Base-by-base conservation (phyloP, 179 eudicot genomes). In the Spergularia azorica region DNA sequence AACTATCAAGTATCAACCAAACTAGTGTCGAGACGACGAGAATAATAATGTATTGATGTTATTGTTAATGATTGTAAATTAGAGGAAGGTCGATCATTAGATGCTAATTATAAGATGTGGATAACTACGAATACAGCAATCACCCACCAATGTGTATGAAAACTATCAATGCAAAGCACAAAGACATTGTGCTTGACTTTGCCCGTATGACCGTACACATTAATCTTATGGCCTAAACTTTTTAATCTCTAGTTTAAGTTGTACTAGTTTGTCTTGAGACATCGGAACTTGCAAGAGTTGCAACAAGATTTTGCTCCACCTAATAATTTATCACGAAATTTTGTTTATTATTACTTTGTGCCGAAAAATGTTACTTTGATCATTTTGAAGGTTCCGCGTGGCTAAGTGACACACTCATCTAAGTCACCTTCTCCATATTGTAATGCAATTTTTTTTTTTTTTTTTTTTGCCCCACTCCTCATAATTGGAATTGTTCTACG, bases 271-370 rank as follows among this genome's bases (percentile, higher is more conserved):
- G 56, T 65, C 56, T 55, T 54, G 55, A 51, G 16, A 26, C 15
- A 16, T 77, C 52, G 76, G 76, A 71, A 62, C 76, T 70, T 71
- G 71, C n/a, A n/a, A n/a, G n/a, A n/a, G n/a, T n/a, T n/a, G n/a
- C 14, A 69, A 63, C 48, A 43, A 43, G 32, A 43, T 3, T 7
- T 43, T 43, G 48, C 48, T 43, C 48, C 48, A 43, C 48, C 1
- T 43, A 43, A 4, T 43, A 43, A 43, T 43, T 43, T 26, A 43
- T 43, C 48, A 43, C 48, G 6, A 43, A 43, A 43, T 43, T 43
- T 43, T 0, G 48, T 43, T 4, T 43, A 26, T 26, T 26, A 26
- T 43, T 43, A 4, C 8, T 43, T 43, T 43, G 48, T 43, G 48
- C 48, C 48, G n/a, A 43, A 43, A 43, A 26, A 43, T 3, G 1